Base-by-base conservation (phyloP, 768 basidiomycete species). In the Phanerodontia chrysosporium region DNA sequence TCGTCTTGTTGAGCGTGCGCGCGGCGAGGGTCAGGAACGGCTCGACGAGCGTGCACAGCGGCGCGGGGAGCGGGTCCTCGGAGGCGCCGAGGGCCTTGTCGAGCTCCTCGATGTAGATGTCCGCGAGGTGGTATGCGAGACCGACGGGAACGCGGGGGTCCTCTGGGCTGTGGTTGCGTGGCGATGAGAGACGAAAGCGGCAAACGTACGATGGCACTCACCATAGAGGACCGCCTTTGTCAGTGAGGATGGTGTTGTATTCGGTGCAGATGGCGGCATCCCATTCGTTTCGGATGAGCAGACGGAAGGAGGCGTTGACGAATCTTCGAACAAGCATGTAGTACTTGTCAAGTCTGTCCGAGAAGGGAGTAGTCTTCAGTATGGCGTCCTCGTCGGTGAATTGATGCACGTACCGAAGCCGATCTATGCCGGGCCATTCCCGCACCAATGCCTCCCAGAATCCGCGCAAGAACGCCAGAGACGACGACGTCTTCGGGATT, bases 391-490 rank as follows among this genome's bases (percentile, higher is more conserved):
- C 25, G 25, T 32, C 25, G 39, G 42, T 3, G 44, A 51, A 32
- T 32, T 1, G 45, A 8, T 35, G 7, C 32, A 71, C 83, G 62
- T 62, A 96, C 95, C 96, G 78, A 65, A 96, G 74, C 45, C 90
- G 81, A 70, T 99, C 96, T 32, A 99, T 89, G 2, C 92, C 90
- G 62, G 80, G 86, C 95, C 96, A 98, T 74, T 99, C 96, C 13
- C 94, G 79, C 7, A 95, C 89, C 2, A 85, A 90, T 4, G 87
- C 83, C 65, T 85, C 83, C 96, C 96, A 99, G 69, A 98, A 99
- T 0, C 92, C 94, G 21, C 80, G 78, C 46, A 98, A 75, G 70
- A 97, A 98, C 10, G 77, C 77, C 1, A 98, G 73, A 1, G 94
- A 83, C 44, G 84, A 75, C 24, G 77, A 59, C 2, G 78, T 74